Evolutionary conservation across 495 filamentous ascomycete genomes (phyloP).

Genomic region (Annulohypoxylon maeteangense): DNA sequence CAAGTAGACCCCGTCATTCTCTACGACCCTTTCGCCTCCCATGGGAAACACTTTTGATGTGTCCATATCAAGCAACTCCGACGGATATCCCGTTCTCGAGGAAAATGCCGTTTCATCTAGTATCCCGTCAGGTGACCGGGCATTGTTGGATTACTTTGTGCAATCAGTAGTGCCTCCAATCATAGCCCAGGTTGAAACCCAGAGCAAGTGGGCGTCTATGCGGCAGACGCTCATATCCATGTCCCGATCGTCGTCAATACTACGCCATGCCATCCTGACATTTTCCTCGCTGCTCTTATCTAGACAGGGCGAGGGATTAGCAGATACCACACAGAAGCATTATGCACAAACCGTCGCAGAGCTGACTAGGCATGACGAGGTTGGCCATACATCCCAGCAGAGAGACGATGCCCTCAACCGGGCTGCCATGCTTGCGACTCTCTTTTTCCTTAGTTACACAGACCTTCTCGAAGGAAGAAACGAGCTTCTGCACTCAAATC

Average conservation of each 20-base stretch:
- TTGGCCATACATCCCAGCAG: constrained; percentile 10
- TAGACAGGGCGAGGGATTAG: constrained; percentile 8
- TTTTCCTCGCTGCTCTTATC: constrained; percentile 44
- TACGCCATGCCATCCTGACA: constrained; percentile 45
- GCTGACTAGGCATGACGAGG: neutral
- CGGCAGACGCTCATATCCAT: constrained; percentile 46
- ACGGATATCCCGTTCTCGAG: constrained; percentile 19
- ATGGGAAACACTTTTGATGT: constrained; percentile 21
- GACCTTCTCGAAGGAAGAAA: constrained; percentile 42
- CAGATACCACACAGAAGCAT: constrained; percentile 26
- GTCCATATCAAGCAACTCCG: constrained; percentile 14
- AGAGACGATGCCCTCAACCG: constrained; percentile 9
- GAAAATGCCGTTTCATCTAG: constrained; percentile 8
- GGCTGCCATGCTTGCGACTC: constrained; percentile 37
- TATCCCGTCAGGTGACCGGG: constrained; percentile 16
- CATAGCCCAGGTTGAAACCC: constrained; percentile 48
- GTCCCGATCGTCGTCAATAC: constrained; percentile 42
- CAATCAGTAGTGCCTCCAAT: constrained; percentile 46
- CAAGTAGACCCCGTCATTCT: constrained; percentile 13
- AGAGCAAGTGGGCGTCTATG: constrained; percentile 47
- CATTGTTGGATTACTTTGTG: constrained; percentile 45
- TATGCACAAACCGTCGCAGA: constrained; percentile 24
- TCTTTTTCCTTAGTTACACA: constrained; percentile 51
- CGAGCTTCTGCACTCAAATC: constrained; percentile 38
- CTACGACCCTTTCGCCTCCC: constrained; percentile 10